A percentile compares a stretch with the other conserved stretches of the same genome.
Conservation (phyloP, 2,329 filamentous ascomycete species). For the Pestalotiopsis sp. region DNA sequence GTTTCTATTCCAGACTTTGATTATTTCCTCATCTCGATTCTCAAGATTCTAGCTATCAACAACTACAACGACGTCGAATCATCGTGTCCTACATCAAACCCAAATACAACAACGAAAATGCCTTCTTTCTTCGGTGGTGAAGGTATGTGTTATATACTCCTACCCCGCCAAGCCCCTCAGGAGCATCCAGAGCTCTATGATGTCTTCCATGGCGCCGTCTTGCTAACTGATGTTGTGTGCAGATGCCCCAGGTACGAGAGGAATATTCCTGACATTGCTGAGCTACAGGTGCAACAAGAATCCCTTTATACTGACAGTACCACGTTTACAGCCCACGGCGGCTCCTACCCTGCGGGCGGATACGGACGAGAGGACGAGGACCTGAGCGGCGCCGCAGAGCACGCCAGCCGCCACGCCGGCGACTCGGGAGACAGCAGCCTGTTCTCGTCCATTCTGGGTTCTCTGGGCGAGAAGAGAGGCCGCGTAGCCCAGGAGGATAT, state of each 20-base stretch:
- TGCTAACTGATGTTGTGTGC: neutral
- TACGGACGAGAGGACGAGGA: constrained; percentile 46
- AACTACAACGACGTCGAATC: neutral
- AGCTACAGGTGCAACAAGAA: neutral
- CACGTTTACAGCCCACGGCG: constrained; percentile 27
- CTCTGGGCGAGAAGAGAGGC: constrained; percentile 52
- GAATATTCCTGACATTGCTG: neutral
- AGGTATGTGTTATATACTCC: neutral
- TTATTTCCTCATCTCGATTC: neutral
- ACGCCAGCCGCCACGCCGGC: constrained; percentile 50
- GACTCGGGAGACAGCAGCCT: constrained; percentile 48
- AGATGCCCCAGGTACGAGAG: neutral
- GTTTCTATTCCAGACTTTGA: neutral
- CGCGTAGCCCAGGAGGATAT: constrained; percentile 47
- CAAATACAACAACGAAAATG: neutral
- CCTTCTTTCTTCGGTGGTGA: constrained; percentile 3
- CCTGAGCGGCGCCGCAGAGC: constrained; percentile 48
- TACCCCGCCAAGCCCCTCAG: constrained; percentile 3
- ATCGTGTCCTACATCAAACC: neutral
- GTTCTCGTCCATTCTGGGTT: constrained; percentile 51
- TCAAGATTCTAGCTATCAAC: neutral
- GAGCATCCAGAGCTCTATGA: neutral
- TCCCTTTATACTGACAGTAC: neutral
- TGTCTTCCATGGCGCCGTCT: neutral
- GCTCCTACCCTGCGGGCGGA: constrained; percentile 34